A percentile compares a stretch with the other conserved stretches of the same genome.
Conservation (phyloP, 805 yeast species). For the Saturnispora diversa region DNA sequence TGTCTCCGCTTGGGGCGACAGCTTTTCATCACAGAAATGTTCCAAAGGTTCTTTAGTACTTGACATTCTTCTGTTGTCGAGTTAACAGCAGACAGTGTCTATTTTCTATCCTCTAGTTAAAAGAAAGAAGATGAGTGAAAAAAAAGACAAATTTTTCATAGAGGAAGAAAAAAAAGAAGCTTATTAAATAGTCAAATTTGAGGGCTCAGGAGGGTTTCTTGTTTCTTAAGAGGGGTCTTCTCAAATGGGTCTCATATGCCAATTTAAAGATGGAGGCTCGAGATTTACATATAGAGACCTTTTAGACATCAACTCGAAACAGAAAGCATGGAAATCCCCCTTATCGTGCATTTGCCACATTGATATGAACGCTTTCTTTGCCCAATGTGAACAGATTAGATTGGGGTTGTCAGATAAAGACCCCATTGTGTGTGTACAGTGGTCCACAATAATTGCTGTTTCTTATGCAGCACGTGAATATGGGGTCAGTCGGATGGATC, state of each 20-base stretch:
- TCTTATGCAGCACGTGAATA: slow-evolving; percentile 80
- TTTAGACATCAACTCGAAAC: slow-evolving; percentile 37
- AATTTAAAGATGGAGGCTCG: slow-evolving; percentile 25
- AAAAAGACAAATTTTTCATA: neutral
- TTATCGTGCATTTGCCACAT: slow-evolving; percentile 75
- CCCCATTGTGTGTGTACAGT: slow-evolving; percentile 92
- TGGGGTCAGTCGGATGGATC: slow-evolving; percentile 76
- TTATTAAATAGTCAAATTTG: neutral
- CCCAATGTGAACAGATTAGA: slow-evolving; percentile 84
- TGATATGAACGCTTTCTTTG: slow-evolving; percentile 92
- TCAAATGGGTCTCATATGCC: neutral
- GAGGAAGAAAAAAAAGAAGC: neutral
- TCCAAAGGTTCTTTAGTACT: neutral
- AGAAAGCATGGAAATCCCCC: slow-evolving; percentile 51
- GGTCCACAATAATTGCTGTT: slow-evolving; percentile 86
- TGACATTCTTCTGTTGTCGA: neutral
- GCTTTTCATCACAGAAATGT: slow-evolving; percentile 45
- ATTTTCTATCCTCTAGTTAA: neutral
- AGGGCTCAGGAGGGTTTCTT: slow-evolving; percentile 8
- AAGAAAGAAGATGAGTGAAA: no score
- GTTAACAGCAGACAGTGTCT: neutral
- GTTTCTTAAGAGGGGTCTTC: no score
- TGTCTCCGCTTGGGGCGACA: slow-evolving; percentile 72
- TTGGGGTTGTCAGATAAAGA: slow-evolving; percentile 54
- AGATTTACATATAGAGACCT: slow-evolving; percentile 43